Percentiles rank a stretch among this genome's conserved stretches.
Conservation (phyloP, 345 rosid species). For the Sisymbrium altissimum region DNA sequence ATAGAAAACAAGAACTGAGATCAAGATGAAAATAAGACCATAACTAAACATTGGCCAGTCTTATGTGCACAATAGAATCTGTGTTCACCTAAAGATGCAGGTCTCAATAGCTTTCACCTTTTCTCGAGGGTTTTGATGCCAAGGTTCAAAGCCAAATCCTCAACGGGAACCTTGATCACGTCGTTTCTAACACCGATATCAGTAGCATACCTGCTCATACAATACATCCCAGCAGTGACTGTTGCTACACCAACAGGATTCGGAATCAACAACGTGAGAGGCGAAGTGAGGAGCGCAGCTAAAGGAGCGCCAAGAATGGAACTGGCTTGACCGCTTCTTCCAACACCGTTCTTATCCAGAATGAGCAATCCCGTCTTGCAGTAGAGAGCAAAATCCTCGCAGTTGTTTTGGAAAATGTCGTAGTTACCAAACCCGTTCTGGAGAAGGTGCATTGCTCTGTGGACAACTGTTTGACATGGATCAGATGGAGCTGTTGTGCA, state of each 20-base stretch:
- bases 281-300: slow-evolving; percentile 89
- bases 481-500: slow-evolving; percentile 86
- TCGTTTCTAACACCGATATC: slow-evolving; percentile 86
- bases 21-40: not conserved
- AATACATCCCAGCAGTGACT: slow-evolving; percentile 91
- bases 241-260: slow-evolving; percentile 93
- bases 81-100: slow-evolving; percentile 1
- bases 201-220: slow-evolving; percentile 92
- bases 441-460: slow-evolving; percentile 92
- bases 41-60: slow-evolving; percentile 20
- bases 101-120: not conserved
- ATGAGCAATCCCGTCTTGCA: slow-evolving; percentile 88
- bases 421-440: slow-evolving; percentile 97
- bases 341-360: slow-evolving; percentile 68
- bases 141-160: slow-evolving; percentile 38
- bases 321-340: slow-evolving; percentile 87
- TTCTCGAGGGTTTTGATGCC: slow-evolving; percentile 8
- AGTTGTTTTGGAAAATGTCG: slow-evolving; percentile 77
- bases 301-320: slow-evolving; percentile 77
- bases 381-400: slow-evolving; percentile 92
- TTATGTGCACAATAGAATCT: slow-evolving; percentile 18
- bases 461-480: slow-evolving; percentile 54
- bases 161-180: slow-evolving; percentile 86
- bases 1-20: slow-evolving; percentile 16
- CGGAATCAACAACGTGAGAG: slow-evolving; percentile 79